Percentiles rank a stretch among this genome's conserved stretches.
phyloP scores from a whole-genome alignment of 371 early-diverging fungal species.

The Mucor velutinosus region DNA sequence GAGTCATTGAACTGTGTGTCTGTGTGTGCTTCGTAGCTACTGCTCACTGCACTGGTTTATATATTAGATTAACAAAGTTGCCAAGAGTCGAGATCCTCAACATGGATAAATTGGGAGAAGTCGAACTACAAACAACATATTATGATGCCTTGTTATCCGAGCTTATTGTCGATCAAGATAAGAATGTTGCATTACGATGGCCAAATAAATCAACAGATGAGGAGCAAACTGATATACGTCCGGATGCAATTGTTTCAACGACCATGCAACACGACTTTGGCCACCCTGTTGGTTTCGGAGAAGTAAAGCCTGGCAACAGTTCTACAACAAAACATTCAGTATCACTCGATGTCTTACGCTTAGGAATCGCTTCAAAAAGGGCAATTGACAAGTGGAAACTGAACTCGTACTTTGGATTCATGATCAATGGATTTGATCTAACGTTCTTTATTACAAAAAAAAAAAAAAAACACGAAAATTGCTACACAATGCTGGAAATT shows the following conservation, averaged over 20 bases:
- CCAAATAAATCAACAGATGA: constrained; percentile 14
- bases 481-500: too few relatives aligned
- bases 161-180: constrained; percentile 19
- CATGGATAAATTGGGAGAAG: constrained; percentile 18
- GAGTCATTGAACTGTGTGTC: too few relatives aligned
- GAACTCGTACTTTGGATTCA: too few relatives aligned
- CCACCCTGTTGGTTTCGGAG: constrained; percentile 23
- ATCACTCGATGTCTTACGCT: too few relatives aligned
- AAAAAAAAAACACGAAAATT: too few relatives aligned
- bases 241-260: constrained; percentile 22
- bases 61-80: constrained; percentile 21
- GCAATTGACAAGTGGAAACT: too few relatives aligned
- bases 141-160: constrained; percentile 16
- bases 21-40: too few relatives aligned
- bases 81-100: constrained; percentile 16
- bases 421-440: too few relatives aligned
- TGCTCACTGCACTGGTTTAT: too few relatives aligned
- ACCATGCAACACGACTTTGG: constrained; percentile 21
- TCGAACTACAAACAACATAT: constrained; percentile 20
- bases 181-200: constrained; percentile 16
- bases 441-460: too few relatives aligned
- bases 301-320: constrained; percentile 22
- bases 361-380: too few relatives aligned
- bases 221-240: constrained; percentile 15
- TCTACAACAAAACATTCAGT: constrained; percentile 25